Conservation (phyloP, 441 rosid genomes). For the Corymbia citriodora region DNA sequence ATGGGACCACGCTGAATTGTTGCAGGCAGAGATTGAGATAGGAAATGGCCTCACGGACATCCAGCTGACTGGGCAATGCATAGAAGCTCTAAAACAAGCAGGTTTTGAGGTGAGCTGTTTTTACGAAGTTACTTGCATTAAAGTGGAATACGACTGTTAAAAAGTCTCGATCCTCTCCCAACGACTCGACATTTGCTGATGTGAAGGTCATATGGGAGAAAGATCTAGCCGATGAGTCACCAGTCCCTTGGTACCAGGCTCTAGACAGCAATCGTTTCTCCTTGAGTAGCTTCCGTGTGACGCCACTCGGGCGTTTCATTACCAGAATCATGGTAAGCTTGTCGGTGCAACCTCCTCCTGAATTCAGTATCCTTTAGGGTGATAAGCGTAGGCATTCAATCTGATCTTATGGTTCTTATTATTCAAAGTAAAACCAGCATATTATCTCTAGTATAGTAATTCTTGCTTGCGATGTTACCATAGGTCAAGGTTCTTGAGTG, state of each 20-base stretch:
- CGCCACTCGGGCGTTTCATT: slow-evolving; percentile 64
- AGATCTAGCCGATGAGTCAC: slow-evolving; percentile 65
- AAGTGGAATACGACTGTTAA: neutral
- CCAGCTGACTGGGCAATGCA: slow-evolving; percentile 61
- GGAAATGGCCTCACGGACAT: slow-evolving; percentile 93
- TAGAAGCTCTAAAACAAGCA: slow-evolving; percentile 73
- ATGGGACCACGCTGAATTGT: neutral
- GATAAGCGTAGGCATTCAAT: neutral
- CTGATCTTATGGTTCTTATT: neutral
- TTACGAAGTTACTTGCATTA: neutral
- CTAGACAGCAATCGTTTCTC: slow-evolving; percentile 70
- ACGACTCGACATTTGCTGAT: neutral
- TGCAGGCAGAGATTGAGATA: neutral
- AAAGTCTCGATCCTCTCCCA: neutral
- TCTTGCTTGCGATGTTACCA: neutral
- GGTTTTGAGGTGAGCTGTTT: slow-evolving; percentile 63
- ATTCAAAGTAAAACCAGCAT: too few species aligned
- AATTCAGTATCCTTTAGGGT: neutral
- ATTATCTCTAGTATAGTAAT: neutral
- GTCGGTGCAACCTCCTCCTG: neutral
- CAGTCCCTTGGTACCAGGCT: slow-evolving; percentile 85
- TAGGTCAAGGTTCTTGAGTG: slow-evolving; percentile 74
- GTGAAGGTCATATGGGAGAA: slow-evolving; percentile 74
- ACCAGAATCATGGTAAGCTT: slow-evolving; percentile 74
- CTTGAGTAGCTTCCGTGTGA: slow-evolving; percentile 65